Conservation (phyloP, 179 eudicot species). For the Carnegiea gigantea region DNA sequence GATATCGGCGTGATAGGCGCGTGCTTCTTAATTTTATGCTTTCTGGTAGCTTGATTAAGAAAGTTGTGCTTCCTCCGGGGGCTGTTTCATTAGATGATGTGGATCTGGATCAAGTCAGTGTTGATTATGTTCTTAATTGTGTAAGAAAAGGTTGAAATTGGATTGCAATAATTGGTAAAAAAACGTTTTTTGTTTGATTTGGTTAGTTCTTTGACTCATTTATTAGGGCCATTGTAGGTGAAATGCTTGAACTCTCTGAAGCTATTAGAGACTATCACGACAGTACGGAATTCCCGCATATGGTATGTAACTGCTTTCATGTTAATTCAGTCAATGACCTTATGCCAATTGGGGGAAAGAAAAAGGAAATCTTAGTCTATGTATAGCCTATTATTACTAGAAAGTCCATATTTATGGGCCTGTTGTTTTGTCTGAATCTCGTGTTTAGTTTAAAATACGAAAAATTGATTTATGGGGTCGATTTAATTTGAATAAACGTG, state of each 20-base stretch:
- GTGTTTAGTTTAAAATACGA: not conserved
- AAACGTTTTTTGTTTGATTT: not conserved
- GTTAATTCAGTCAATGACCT: not conserved
- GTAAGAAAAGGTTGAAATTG: constrained; percentile 68
- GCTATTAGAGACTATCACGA: constrained; percentile 97
- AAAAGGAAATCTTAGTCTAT: not conserved
- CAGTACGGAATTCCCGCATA: constrained; percentile 61
- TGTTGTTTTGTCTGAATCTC: not conserved
- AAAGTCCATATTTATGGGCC: not conserved
- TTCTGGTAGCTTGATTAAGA: constrained; percentile 92
- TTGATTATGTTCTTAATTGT: constrained; percentile 80
- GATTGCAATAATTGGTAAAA: not conserved
- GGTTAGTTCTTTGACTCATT: not conserved
- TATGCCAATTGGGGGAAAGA: not conserved
- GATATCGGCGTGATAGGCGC: constrained; percentile 87
- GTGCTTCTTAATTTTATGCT: constrained; percentile 80
- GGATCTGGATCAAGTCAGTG: constrained; percentile 99
- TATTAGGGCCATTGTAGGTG: constrained; percentile 55
- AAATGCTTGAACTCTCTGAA: constrained; percentile 94
- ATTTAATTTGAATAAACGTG: not conserved
- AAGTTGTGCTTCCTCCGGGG: constrained; percentile 96
- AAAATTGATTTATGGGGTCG: not conserved
- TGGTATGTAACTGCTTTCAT: constrained; percentile 49
- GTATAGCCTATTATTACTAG: not conserved
- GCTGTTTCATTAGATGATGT: constrained; percentile 96